phyloP scores from a whole-genome alignment of 2,329 filamentous ascomycete genomes.

The Fusarium equiseti region DNA sequence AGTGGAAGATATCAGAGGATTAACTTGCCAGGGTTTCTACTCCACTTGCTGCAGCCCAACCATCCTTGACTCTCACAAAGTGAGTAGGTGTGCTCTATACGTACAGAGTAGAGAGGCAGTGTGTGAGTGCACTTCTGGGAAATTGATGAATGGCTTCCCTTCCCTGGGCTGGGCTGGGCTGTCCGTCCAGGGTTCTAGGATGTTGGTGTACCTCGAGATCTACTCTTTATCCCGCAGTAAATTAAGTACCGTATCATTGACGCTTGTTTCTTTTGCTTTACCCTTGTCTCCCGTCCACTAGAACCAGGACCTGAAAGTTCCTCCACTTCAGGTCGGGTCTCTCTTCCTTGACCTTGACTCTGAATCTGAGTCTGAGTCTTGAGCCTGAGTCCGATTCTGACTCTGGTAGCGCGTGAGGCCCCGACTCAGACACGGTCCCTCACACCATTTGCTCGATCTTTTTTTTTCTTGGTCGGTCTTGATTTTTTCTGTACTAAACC shows the following conservation, averaged over 20 bases:
- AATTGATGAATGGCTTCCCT: constrained; percentile 31
- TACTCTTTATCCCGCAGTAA: constrained; percentile 18
- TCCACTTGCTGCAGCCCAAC: constrained; percentile 44
- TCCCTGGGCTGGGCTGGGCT: constrained; percentile 14
- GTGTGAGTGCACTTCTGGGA: constrained; percentile 29
- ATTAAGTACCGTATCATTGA: constrained; percentile 27
- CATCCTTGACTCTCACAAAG: not conserved
- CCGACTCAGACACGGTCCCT: constrained; percentile 46
- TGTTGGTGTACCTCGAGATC: constrained; percentile 17
- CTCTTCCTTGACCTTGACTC: constrained; percentile 25
- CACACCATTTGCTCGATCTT: constrained; percentile 37
- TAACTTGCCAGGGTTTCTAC: constrained; percentile 26
- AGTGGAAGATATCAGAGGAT: constrained; percentile 13
- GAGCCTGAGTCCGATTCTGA: constrained; percentile 9
- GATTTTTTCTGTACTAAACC: constrained; percentile 14
- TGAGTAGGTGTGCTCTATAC: not conserved
- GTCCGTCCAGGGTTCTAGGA: not conserved
- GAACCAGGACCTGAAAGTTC: constrained; percentile 24
- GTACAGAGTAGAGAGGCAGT: not conserved
- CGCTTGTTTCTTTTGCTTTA: constrained; percentile 29
- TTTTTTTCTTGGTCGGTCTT: constrained; percentile 9
- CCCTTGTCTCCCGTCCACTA: constrained; percentile 28
- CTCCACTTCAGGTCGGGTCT: constrained; percentile 22
- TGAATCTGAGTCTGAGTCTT: constrained; percentile 1
- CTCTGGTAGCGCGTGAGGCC: constrained; percentile 39